Evolutionary conservation across 495 filamentous ascomycete genomes (phyloP), one percentile per base, ranked within the genome.

Genomic region (Saxophila tyrrhenica): DNA sequence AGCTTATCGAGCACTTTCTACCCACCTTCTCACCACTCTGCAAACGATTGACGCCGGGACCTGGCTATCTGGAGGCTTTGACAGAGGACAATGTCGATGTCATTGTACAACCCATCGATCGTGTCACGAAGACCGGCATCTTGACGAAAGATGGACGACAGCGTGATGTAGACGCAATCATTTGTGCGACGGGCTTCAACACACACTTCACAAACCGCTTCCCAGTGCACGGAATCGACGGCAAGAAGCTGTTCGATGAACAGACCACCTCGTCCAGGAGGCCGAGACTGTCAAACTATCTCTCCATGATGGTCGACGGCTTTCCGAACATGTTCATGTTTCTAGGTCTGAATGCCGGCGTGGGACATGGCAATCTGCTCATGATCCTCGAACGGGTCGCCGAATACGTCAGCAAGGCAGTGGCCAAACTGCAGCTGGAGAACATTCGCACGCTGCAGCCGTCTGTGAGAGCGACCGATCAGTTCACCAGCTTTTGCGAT

Each of bases 131-230:
- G 5, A 46, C 46, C n/a, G 64, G 60, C 8, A 47, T 69, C n/a
- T 59, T 60, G 23, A 67, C 65, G 1, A 19, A 38, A 5, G 65
- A 69, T 41, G 65, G 64, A 35, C 54, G 57, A 39, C 41, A 17
- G 7, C 61, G 65, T 47, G 55, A 62, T 22, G 54, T 68, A 20
- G 67, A 70, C 57, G 53, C 56, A 9, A 54, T 69, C 10, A 58
- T 66, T 49, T 68, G 65, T 58, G 65, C 67, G 8, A 68, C 65
- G 17, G 67, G 67, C 48, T 69, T 69, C 61, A 59, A 68, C 52
- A 51, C 65, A 32, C 55, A 54, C 3, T 43, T 57, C 20, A 48
- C 64, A 2, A 65, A 65, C 7, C 65, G 65, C 13, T 69, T 68
- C 57, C 54, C 55, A 8, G 35, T 65, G 20, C 50, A 45, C 0